Evolutionary conservation across 1,284 basidiomycete species (phyloP), one percentile per base, ranked within the genome.

Genomic region (Ceratobasidium sp.): DNA sequence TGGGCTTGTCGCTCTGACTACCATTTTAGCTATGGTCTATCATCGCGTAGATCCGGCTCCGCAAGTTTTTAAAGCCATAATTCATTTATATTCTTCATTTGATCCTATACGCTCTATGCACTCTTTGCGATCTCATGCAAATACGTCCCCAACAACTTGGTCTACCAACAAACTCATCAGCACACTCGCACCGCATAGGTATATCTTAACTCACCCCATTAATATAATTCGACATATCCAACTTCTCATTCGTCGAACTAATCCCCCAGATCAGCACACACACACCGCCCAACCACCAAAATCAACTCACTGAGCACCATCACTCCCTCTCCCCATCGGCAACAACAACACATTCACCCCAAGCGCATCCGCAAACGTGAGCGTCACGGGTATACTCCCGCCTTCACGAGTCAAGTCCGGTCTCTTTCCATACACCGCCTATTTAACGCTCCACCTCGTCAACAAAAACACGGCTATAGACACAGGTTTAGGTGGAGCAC

Each of bases 211-310:
- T 81, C 84, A 93, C 94, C 81, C 96, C 97, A 85, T 96, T 89
- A 82, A 99, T 94, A 87, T 94, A 99, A 89, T 99, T 99, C 79
- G 91, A 92, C 69, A 90, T 89, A 86, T 99, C 97, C 73, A 99
- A 88, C 86, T 99, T 99, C 89, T 99, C 97, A 86, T 98, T 98
- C 33, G 95, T 98, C 81, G 95, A 93, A 87, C 95, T 94, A 82
- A 80, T 77, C 20, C 7, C 44, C 46, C 23, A 26, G 23, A 67
- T 51, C 46, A 51, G 42, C 42, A 42, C 20, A 28, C 12, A 15
- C 44, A 20, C 58, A 80, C 56, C 78, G 66, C 55, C 77, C 69
- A 68, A 46, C 55, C 15, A 33, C 42, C 12, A 55, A 55, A 78
- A 33, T 49, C 20, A 72, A 83, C 93, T 81, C 85, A 95, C 92